Evolutionary conservation across 768 basidiomycete genomes (phyloP).

Genomic region (Mycena sanguinolenta): DNA sequence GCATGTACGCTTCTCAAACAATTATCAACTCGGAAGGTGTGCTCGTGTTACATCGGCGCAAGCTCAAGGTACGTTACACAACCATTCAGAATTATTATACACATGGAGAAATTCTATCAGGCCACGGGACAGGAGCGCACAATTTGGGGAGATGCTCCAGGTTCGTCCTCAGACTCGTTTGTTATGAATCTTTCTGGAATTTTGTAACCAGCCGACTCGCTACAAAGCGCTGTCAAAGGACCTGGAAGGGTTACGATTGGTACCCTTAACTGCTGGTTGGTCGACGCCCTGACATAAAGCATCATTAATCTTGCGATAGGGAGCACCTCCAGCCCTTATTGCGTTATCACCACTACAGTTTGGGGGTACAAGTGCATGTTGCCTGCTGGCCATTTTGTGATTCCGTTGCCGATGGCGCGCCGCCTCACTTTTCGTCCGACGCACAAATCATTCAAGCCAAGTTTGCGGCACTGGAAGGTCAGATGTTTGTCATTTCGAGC

Average conservation of each 20-base stretch:
- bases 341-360: constrained; percentile 35
- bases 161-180: background rate
- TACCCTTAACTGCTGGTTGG: constrained; percentile 36
- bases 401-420: constrained; percentile 26
- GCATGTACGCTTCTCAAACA: constrained; percentile 36
- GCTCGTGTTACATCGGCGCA: constrained; percentile 37
- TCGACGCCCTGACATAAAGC: background rate
- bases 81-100: background rate
- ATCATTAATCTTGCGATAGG: constrained; percentile 1
- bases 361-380: constrained; percentile 34
- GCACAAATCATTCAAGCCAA: constrained; percentile 23
- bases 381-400: constrained; percentile 37
- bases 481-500: constrained; percentile 38
- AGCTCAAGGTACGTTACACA: constrained; percentile 27
- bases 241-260: constrained; percentile 27
- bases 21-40: constrained; percentile 35
- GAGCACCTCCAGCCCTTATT: constrained; percentile 39
- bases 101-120: background rate
- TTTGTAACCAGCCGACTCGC: constrained; percentile 24
- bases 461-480: constrained; percentile 35
- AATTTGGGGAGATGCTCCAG: constrained; percentile 39
- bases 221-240: constrained; percentile 33
- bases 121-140: constrained; percentile 39
- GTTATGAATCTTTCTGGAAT: background rate
- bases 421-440: constrained; percentile 31